Evolutionary conservation across 192 early-diverging fungal genomes (phyloP).

Genomic region (Umbelopsis ramanniana): DNA sequence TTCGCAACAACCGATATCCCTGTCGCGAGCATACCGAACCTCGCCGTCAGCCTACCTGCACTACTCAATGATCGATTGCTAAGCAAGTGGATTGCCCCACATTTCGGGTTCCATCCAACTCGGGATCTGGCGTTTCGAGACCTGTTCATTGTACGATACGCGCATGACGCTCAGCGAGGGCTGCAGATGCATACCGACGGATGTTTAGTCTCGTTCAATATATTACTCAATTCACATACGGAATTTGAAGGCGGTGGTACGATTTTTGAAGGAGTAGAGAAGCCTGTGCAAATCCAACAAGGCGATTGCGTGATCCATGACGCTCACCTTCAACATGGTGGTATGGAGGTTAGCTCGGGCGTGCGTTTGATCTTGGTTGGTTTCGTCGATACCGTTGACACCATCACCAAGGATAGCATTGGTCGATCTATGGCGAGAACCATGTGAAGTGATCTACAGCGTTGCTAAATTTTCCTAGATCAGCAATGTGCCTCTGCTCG

Average conservation of each 20-base stretch:
- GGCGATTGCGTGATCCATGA: slow-evolving; percentile 56
- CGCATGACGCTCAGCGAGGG: slow-evolving; percentile 42
- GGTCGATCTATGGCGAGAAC: background rate
- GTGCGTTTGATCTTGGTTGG: slow-evolving; percentile 51
- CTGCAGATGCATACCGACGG: slow-evolving; percentile 58
- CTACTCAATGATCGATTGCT: slow-evolving; percentile 33
- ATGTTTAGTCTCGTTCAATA: slow-evolving; percentile 55
- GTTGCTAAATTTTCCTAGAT: background rate
- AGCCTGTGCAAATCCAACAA: slow-evolving; percentile 30
- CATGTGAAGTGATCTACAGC: background rate
- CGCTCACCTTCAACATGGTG: slow-evolving; percentile 46
- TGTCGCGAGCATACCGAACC: slow-evolving; percentile 20
- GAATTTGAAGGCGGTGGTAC: slow-evolving; percentile 64
- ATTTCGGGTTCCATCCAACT: slow-evolving; percentile 38
- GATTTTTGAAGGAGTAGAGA: slow-evolving; percentile 35
- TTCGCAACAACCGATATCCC: slow-evolving; percentile 57
- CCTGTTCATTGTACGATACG: slow-evolving; percentile 54
- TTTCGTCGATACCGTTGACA: slow-evolving; percentile 57
- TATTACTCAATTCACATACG: slow-evolving; percentile 47
- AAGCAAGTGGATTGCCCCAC: slow-evolving; percentile 27
- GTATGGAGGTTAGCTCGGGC: slow-evolving; percentile 46
- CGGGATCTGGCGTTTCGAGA: slow-evolving; percentile 47
- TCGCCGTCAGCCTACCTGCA: slow-evolving; percentile 28
- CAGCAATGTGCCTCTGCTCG: background rate
- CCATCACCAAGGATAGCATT: slow-evolving; percentile 30